These are phyloP conservation scores for Penicillium cataractarum DNA, from an alignment of 495 filamentous ascomycete genomes.

Conservation along the genomic window DNA sequence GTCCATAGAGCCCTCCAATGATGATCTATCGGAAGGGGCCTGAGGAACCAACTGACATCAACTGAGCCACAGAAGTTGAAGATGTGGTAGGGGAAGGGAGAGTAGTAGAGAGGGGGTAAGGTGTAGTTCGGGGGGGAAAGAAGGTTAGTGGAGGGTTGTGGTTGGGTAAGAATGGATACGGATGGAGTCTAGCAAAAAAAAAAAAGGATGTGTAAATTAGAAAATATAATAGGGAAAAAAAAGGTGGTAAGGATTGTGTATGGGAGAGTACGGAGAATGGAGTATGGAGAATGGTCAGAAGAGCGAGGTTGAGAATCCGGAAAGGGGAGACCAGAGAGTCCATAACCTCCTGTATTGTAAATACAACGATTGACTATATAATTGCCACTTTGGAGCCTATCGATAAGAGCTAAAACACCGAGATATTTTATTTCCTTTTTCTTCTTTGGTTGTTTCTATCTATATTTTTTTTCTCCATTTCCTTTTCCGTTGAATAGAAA, in stretches of 20 bases:
- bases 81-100: conserved; percentile 13
- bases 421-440: background rate
- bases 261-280: background rate
- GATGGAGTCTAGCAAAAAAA: background rate
- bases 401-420: background rate
- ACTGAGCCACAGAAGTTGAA: conserved; percentile 29
- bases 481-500: background rate
- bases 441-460: background rate
- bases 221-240: background rate
- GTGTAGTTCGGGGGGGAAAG: background rate
- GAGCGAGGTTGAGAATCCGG: background rate
- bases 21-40: conserved; percentile 13
- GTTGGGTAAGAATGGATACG: conserved; percentile 1
- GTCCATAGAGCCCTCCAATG: conserved; percentile 32
- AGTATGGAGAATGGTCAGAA: conserved; percentile 6
- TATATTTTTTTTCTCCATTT: background rate
- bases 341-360: background rate
- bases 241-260: background rate
- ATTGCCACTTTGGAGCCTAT: background rate
- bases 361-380: background rate
- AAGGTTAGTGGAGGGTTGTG: background rate
- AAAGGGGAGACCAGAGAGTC: background rate
- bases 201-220: background rate
- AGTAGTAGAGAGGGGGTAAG: background rate
- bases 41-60: conserved; percentile 16